A percentile compares a stretch with the other conserved stretches of the same genome.
These are phyloP conservation scores for Solanum acaule DNA, from an alignment of 257 asterid genomes.

Conservation along the genomic window DNA sequence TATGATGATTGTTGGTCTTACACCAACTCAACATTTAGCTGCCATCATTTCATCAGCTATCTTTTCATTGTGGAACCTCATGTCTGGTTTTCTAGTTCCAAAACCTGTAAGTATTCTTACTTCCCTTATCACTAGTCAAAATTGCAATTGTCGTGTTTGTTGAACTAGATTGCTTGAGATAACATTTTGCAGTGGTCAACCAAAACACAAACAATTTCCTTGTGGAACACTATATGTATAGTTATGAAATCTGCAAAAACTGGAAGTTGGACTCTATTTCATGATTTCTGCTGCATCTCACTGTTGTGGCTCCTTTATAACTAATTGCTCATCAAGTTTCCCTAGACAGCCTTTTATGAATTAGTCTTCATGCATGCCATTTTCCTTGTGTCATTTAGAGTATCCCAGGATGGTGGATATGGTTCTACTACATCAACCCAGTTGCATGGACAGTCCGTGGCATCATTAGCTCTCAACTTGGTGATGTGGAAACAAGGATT, in stretches of 20 bases:
- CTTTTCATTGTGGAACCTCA: conserved; percentile 50
- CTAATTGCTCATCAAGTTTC: not conserved
- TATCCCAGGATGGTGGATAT: conserved; percentile 83
- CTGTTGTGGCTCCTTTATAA: not conserved
- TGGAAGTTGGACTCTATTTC: not conserved
- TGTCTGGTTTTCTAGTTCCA: conserved; percentile 53
- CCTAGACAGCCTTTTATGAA: not conserved
- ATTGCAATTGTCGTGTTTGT: not conserved
- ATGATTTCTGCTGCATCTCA: not conserved
- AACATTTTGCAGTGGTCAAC: not conserved
- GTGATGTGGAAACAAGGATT: conserved; percentile 49
- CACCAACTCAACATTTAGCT: conserved; percentile 48
- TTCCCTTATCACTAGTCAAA: not conserved
- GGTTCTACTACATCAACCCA: conserved; percentile 83
- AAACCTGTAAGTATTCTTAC: conserved; percentile 34
- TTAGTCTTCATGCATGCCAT: not conserved
- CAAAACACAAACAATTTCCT: not conserved
- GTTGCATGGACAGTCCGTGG: conserved; percentile 72
- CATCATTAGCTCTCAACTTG: conserved; percentile 67
- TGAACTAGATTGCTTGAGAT: not conserved
- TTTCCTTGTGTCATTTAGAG: conserved; percentile 16
- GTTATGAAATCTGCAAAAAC: not conserved
- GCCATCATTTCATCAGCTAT: conserved; percentile 40
- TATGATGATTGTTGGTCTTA: conserved; percentile 58
- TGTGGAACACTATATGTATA: not conserved